Base-by-base conservation (phyloP, 257 asterid species). In the Pogostemon cablin region DNA sequence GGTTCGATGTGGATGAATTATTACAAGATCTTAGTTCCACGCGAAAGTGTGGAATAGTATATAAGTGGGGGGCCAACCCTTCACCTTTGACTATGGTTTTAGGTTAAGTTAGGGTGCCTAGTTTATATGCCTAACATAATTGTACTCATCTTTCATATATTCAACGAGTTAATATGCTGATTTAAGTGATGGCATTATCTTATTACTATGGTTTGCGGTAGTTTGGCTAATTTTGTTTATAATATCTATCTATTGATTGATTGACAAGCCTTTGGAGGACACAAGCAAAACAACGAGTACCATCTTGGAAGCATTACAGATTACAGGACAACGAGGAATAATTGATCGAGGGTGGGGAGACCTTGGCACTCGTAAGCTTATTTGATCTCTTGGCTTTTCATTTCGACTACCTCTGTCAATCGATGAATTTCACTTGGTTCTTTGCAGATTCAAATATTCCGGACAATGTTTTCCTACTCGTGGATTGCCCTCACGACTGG, bases 321-420 rank as follows among this genome's bases (percentile, higher is more conserved):
- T 59, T 78, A 89, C 98, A 8, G 96, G 96, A 38, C 97, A 95
- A 77, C 82, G 99, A 80, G 99, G 98, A 76, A 95, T 95, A 76
- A 87, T 95, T 48, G 98, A 91, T 83, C 90, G 92, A 64, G 99
- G 99, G 69, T 95, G 99, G 99, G 99, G 99, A 48, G 93, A 90
- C 71, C 98, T 95, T 73, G 99, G 99, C 61, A 72, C 85, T 69
- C 58, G 99, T 91, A 86, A 84, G 98, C 88, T 52, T 77, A 52
- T 54, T 68, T 9, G 2, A 25, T 67, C 54, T 55, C 50, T 10
- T 34, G 11, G 32, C 35, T 43, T 52, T 58, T 72, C 68, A 15
- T 52, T 53, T 10, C 75, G 38, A 20, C 76, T 44, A 72, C 46
- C 7, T 47, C 47, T 47, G 20, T 60, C 68, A 40, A 25, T 15